Conservation (phyloP, 2,329 filamentous ascomycete genomes). For the Podosphaera xanthii region DNA sequence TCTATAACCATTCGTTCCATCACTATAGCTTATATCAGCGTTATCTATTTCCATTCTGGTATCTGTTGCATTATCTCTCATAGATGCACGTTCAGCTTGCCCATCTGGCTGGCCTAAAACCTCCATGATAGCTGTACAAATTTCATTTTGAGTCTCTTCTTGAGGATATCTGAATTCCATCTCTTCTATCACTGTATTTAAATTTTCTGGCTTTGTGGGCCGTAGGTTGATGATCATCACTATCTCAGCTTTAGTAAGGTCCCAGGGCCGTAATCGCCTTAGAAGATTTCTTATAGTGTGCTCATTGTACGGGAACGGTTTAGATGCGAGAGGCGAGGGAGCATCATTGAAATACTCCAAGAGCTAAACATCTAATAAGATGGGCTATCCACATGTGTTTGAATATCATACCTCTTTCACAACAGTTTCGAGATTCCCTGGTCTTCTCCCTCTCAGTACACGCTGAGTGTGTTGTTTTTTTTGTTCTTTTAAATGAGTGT, state of each 20-base stretch:
- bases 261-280: conserved; percentile 29
- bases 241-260: conserved; percentile 43
- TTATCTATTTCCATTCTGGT: too few species aligned
- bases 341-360: conserved; percentile 33
- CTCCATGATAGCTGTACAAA: conserved; percentile 31
- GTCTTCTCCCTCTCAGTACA: conserved; percentile 18
- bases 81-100: too few species aligned
- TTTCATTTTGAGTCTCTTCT: conserved; percentile 30
- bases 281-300: conserved; percentile 30
- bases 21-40: too few species aligned
- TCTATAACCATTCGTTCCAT: too few species aligned
- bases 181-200: conserved; percentile 44
- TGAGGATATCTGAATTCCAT: conserved; percentile 35
- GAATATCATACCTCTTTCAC: conserved; percentile 34
- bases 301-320: conserved; percentile 23
- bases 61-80: too few species aligned
- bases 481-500: conserved; percentile 37
- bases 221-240: conserved; percentile 46
- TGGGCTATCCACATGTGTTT: neutral
- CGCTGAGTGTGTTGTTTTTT: conserved; percentile 14
- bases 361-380: conserved; percentile 23
- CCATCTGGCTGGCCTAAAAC: conserved; percentile 25
- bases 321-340: conserved; percentile 27
- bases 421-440: conserved; percentile 35
- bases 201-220: conserved; percentile 29